A percentile compares a stretch with the other conserved stretches of the same genome.
Evolutionary conservation across 1,139 yeast species (phyloP).

Genomic region (Magnusiomyces paraingens): DNA sequence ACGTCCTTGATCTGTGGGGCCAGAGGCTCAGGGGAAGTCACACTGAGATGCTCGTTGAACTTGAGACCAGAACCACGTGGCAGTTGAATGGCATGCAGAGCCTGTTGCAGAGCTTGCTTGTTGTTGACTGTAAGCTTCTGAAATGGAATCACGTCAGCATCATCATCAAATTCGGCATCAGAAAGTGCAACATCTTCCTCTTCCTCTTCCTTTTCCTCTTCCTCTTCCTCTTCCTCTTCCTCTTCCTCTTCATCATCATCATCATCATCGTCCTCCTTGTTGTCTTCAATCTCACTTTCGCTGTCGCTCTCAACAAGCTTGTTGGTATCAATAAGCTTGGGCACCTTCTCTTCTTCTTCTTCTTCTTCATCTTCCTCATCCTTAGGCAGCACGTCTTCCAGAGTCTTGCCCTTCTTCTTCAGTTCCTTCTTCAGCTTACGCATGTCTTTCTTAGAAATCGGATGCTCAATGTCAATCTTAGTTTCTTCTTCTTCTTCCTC

Average conservation of each 20-base stretch:
- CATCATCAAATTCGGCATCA: conserved; percentile 71
- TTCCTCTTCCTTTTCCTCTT: conserved; percentile 34
- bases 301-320: conserved; percentile 16
- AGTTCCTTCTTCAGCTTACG: conserved; percentile 19
- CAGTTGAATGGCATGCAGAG: conserved; percentile 31
- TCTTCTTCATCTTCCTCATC: conserved; percentile 18
- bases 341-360: conserved; percentile 16
- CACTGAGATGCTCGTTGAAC: conserved; percentile 77
- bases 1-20: conserved; percentile 74
- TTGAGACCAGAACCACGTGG: conserved; percentile 43
- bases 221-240: conserved; percentile 14
- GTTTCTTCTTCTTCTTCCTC: conserved; percentile 21
- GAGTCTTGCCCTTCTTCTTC: conserved; percentile 18
- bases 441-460: conserved; percentile 26
- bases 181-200: conserved; percentile 47
- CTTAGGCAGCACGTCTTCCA: conserved; percentile 16
- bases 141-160: conserved; percentile 84
- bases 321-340: conserved; percentile 15
- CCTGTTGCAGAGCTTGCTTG: conserved; percentile 34
- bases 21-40: conserved; percentile 46
- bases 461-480: conserved; percentile 19
- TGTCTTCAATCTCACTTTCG: conserved; percentile 16
- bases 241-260: conserved; percentile 30
- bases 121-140: conserved; percentile 66
- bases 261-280: conserved; percentile 17